A percentile compares a stretch with the other conserved stretches of the same genome.
phyloP scores from a whole-genome alignment of 192 early-diverging fungal species.

The Glomus cerebriforme region DNA sequence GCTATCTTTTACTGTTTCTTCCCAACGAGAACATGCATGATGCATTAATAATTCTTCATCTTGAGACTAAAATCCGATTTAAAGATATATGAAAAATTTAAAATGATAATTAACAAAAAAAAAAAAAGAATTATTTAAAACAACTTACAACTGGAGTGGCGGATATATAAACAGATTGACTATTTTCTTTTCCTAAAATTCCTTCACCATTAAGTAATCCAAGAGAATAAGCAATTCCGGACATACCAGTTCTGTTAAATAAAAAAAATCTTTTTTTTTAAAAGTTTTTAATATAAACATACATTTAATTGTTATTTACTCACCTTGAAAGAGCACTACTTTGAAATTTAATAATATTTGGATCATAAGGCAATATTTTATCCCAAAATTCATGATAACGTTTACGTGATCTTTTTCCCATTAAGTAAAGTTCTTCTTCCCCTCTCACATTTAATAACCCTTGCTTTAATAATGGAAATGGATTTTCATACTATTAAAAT shows the following conservation, averaged over 20 bases:
- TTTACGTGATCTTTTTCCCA: conserved; percentile 15
- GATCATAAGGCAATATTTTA: conserved; percentile 10
- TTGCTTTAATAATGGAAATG: conserved; percentile 3
- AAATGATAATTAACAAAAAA: too few species aligned
- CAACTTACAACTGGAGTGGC: not conserved
- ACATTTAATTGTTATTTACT: not conserved
- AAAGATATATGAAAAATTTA: too few species aligned
- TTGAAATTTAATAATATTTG: conserved; percentile 22
- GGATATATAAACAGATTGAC: conserved; percentile 19
- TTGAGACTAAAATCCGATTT: not conserved
- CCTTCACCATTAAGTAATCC: conserved; percentile 25
- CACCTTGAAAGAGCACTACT: conserved; percentile 24
- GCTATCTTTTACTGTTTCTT: not conserved
- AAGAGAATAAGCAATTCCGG: conserved; percentile 19
- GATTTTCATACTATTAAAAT: not conserved
- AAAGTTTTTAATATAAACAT: not conserved
- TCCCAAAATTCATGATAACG: conserved; percentile 15
- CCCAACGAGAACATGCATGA: conserved; percentile 21
- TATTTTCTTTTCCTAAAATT: not conserved
- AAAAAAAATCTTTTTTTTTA: not conserved
- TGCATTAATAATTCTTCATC: conserved; percentile 23
- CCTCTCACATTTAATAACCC: not conserved
- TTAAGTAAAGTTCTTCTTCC: conserved; percentile 14
- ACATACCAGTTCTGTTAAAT: conserved; percentile 13
- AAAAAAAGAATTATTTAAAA: too few species aligned